Base-by-base conservation (phyloP, 1,139 yeast species). In the Yamadazyma mexicana region DNA sequence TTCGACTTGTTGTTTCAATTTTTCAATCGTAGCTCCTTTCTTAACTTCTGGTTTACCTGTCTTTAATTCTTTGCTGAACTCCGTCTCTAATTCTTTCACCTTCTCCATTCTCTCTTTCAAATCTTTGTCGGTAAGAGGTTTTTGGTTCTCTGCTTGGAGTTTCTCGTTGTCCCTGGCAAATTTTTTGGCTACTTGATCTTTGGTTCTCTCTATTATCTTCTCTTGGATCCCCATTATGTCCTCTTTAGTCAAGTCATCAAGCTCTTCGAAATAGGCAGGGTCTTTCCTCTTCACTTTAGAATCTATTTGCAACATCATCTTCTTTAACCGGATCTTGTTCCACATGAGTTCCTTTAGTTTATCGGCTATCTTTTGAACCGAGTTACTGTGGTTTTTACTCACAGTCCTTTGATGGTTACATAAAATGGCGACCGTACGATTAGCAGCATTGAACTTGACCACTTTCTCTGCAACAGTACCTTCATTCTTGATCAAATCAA, bases 371-470 rank as follows among this genome's bases (percentile, higher is more conserved):
- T 83, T 87, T 48, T 81, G 88, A 40, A 91, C 87, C 5, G 89
- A 74, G 15, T 79, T 77, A 30, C 87, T 92, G 58, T 91, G 97
- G 6, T 80, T 80, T 59, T 89, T 89, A 42, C 91, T 79, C 16
- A 89, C 91, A 18, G 96, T 80, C 65, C 96, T 83, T 73, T 91
- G 98, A 75, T 91, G 98, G 73, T 91, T 91, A 86, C 98, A 91
- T 54, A 91, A 71, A 47, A 91, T 88, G 9, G 98, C 98, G 46
- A 91, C 98, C 2, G 92, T 84, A 61, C 97, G 79, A 59, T 91
- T 91, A 3, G 98, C 98, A 11, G 97, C 96, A 62, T 91, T 91
- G 64, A 85, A 91, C 47, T 79, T 82, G 40, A 89, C 83, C 38
- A 89, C 83, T 57, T 89, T 91, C 58, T 91, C 97, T 14, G 86